These are phyloP conservation scores for Yarrowia osloensis DNA, from an alignment of 805 yeast species.

Conservation along the genomic window DNA sequence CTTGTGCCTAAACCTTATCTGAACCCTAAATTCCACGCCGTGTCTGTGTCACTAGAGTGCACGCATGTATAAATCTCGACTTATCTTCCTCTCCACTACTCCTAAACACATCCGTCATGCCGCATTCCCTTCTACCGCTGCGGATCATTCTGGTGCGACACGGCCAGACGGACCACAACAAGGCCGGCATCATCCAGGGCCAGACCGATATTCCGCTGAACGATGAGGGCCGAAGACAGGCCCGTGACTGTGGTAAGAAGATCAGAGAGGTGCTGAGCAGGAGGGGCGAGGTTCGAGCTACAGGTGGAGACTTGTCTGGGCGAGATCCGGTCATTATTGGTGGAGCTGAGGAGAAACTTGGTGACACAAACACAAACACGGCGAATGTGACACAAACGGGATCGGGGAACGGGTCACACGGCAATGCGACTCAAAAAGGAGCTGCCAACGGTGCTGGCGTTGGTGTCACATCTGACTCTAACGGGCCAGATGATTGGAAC, in stretches of 20 bases:
- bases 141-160: slow-evolving; percentile 61
- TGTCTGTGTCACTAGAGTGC: too few relatives aligned
- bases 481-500: slow-evolving; percentile 47
- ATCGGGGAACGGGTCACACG: too few relatives aligned
- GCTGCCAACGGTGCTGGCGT: too few relatives aligned
- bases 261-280: slow-evolving; percentile 36
- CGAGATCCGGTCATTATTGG: neutral
- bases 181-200: slow-evolving; percentile 72
- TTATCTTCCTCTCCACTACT: neutral
- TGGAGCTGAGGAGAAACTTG: slow-evolving; percentile 34
- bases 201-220: slow-evolving; percentile 68
- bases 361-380: slow-evolving; percentile 34
- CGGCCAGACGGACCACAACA: slow-evolving; percentile 80
- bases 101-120: neutral
- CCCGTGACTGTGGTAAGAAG: slow-evolving; percentile 53
- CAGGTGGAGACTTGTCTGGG: neutral
- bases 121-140: neutral
- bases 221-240: slow-evolving; percentile 62
- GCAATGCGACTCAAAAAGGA: too few relatives aligned
- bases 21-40: neutral
- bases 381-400: neutral
- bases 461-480: too few relatives aligned
- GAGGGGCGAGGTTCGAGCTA: neutral
- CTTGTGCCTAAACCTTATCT: neutral
- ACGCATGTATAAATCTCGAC: neutral